Percentiles rank a stretch among this genome's conserved stretches.
Conservation (phyloP, 23 red algal species). For the Cyanidium caldarium region DNA sequence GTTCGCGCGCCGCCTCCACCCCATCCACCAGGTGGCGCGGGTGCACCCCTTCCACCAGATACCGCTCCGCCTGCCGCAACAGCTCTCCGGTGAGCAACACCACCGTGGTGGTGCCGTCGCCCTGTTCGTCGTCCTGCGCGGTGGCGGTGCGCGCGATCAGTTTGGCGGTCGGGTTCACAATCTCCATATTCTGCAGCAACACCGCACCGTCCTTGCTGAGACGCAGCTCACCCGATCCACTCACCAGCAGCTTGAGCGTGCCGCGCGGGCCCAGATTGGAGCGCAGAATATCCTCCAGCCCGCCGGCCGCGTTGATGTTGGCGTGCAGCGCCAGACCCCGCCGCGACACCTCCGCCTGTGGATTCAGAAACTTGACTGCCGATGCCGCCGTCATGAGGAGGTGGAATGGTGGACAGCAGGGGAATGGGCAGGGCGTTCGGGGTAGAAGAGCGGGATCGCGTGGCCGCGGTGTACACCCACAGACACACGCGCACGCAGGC, state of each 20-base stretch:
- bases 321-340: constrained; percentile 79
- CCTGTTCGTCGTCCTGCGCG: constrained; percentile 85
- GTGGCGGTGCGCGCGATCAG: constrained; percentile 90
- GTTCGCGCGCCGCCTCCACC: constrained; percentile 64
- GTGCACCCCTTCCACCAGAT: constrained; percentile 76
- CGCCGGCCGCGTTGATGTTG: constrained; percentile 64
- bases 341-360: constrained; percentile 73
- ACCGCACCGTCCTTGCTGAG: constrained; percentile 97
- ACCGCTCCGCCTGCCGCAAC: constrained; percentile 80
- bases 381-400: neutral
- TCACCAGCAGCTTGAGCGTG: constrained; percentile 94
- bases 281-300: constrained; percentile 78
- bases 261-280: constrained; percentile 92
- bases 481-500: no score
- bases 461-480: no score
- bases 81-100: constrained; percentile 89
- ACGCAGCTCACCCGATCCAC: constrained; percentile 85
- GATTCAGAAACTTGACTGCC: constrained; percentile 54
- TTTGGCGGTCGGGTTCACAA: constrained; percentile 79
- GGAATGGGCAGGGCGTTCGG: no score
- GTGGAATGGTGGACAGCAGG: no score
- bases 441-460: no score
- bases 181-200: constrained; percentile 94
- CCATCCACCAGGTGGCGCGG: constrained; percentile 84
- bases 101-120: constrained; percentile 86